Evolutionary conservation across 2,329 filamentous ascomycete genomes (phyloP).

Genomic region (Grosmannia serpens): DNA sequence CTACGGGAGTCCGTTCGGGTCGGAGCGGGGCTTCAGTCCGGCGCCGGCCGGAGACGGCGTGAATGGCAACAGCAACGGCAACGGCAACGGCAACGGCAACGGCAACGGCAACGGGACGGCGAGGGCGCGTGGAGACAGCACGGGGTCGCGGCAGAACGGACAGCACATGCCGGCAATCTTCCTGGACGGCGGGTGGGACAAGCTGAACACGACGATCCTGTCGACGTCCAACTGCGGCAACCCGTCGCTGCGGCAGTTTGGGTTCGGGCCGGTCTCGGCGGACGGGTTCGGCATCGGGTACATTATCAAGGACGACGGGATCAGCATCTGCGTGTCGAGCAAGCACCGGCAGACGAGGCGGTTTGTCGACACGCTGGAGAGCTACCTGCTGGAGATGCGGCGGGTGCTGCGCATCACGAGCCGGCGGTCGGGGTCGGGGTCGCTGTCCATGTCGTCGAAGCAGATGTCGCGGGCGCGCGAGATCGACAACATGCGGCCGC

Average conservation of each 20-base stretch:
- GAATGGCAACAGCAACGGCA: slow-evolving; percentile 13
- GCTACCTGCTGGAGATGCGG: slow-evolving; percentile 81
- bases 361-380: slow-evolving; percentile 81
- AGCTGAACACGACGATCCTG: slow-evolving; percentile 84
- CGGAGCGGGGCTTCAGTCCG: slow-evolving; percentile 53
- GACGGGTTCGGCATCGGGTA: slow-evolving; percentile 97
- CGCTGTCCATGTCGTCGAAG: slow-evolving; percentile 25
- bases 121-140: slow-evolving; percentile 12
- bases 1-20: slow-evolving; percentile 4
- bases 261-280: slow-evolving; percentile 86
- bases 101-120: slow-evolving; percentile 5
- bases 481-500: slow-evolving; percentile 31
- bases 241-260: slow-evolving; percentile 86
- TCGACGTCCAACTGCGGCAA: slow-evolving; percentile 99
- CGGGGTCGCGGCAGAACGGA: slow-evolving; percentile 10
- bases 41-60: background rate
- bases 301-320: slow-evolving; percentile 91
- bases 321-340: slow-evolving; percentile 83
- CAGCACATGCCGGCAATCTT: slow-evolving; percentile 62
- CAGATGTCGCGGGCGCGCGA: slow-evolving; percentile 40
- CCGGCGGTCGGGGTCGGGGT: slow-evolving; percentile 28
- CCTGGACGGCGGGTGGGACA: slow-evolving; percentile 83
- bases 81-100: background rate
- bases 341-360: slow-evolving; percentile 90
- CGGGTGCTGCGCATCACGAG: slow-evolving; percentile 65